Conservation (phyloP, 768 basidiomycete genomes). For the Suillus placidus region DNA sequence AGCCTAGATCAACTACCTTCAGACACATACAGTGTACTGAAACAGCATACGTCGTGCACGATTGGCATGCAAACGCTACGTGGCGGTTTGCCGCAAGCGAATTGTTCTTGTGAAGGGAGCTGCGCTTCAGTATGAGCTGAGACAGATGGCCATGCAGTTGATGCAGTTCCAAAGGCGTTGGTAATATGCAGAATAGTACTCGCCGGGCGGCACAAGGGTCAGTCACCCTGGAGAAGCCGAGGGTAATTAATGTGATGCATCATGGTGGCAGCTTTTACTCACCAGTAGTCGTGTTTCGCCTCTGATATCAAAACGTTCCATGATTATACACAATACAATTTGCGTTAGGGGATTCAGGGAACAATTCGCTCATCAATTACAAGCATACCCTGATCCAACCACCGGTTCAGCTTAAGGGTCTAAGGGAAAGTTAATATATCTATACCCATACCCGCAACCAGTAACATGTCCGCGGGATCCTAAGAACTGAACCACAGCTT, state of each 20-base stretch:
- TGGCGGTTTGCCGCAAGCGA: neutral
- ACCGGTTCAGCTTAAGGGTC: neutral
- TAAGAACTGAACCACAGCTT: neutral
- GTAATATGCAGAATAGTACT: neutral
- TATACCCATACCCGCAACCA: neutral
- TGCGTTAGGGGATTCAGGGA: neutral
- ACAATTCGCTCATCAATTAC: neutral
- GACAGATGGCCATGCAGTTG: neutral
- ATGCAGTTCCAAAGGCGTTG: neutral
- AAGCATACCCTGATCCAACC: neutral
- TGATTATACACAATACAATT: neutral
- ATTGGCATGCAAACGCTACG: neutral
- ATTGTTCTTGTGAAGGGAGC: neutral
- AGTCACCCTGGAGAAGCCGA: neutral
- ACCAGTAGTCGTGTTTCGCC: neutral
- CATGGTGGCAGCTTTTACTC: neutral
- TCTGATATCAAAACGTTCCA: neutral
- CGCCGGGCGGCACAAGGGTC: neutral
- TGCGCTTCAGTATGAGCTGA: neutral
- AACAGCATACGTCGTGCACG: neutral
- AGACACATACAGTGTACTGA: neutral
- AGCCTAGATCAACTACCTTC: neutral
- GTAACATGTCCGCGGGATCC: neutral
- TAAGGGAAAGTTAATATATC: neutral
- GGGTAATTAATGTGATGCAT: neutral